phyloP scores from a whole-genome alignment of 768 basidiomycete species.

The Hebeloma cylindrosporum region DNA sequence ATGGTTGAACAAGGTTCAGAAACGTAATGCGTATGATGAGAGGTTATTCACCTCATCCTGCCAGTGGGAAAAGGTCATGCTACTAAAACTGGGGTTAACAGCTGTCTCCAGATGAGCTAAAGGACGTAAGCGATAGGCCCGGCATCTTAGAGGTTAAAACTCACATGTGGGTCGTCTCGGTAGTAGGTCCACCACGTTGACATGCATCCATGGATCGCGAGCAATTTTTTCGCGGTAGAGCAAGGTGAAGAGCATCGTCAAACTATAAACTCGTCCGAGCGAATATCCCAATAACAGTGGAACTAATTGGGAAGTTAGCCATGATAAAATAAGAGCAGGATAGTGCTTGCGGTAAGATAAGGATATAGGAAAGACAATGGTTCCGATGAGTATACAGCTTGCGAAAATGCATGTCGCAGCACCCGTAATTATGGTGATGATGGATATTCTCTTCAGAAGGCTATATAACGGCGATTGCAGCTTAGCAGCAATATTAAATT shows the following conservation, averaged over 20 bases:
- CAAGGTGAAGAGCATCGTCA: constrained; percentile 13
- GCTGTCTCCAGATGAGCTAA: too few relatives aligned
- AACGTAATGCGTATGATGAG: too few relatives aligned
- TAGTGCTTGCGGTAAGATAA: not conserved
- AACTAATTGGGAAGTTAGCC: not conserved
- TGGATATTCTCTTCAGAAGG: constrained; percentile 7
- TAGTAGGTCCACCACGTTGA: too few relatives aligned
- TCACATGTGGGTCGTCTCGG: too few relatives aligned
- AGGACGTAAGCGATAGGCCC: too few relatives aligned
- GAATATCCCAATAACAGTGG: constrained; percentile 7
- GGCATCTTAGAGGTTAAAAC: too few relatives aligned
- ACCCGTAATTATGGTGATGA: constrained; percentile 7
- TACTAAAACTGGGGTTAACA: too few relatives aligned
- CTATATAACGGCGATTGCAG: not conserved
- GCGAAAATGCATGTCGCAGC: constrained; percentile 9
- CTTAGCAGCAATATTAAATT: not conserved
- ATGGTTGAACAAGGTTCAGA: too few relatives aligned
- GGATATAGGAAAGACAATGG: not conserved
- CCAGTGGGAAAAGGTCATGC: too few relatives aligned
- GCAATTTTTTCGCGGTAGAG: constrained; percentile 4
- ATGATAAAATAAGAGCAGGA: too few relatives aligned
- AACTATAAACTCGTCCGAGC: constrained; percentile 10
- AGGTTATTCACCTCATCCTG: too few relatives aligned
- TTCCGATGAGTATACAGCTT: not conserved
- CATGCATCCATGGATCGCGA: not conserved